Evolutionary conservation across 2,329 filamentous ascomycete genomes (phyloP), one percentile per base, ranked within the genome.

Genomic region (Pseudofabraea citricarpa): DNA sequence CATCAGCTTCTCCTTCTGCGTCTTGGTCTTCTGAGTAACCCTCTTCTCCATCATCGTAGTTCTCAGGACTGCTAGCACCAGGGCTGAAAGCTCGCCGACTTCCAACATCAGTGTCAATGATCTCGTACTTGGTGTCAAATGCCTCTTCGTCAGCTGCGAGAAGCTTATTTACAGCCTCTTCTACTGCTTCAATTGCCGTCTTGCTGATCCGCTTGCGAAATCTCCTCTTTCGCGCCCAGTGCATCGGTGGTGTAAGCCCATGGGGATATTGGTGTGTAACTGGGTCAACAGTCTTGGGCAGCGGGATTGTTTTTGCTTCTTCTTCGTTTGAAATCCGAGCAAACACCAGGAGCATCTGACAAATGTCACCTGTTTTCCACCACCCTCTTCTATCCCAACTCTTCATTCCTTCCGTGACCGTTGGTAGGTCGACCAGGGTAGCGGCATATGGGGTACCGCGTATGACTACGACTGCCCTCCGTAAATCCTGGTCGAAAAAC

Each of bases 331-430:
- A 64, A 19, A 85, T 74, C 6, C 58, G 66, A 2, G 81, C 81
- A 44, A 85, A 67, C 0, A 87, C 79, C 13, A 85, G 66, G 8
- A 87, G 70, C 81, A 88, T 86, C 61, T 87, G 83, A 49, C 79
- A 83, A n/a, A 87, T 79, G 61, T 88, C 84, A 15, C 80, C 79
- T 19, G 79, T 79, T 61, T 88, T 88, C 66, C 81, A 85, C 77
- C 81, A 87, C 13, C 78, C 75, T 49, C 81, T 79, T 56, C 77
- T 81, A 57, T 87, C 84, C 75, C 83, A 87, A 56, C 80, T 85
- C 63, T 88, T 88, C 76, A 86, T 81, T 8, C 77, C 81, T 57
- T 88, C 84, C 21, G 86, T 70, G 41, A 88, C 77, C 50, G 77
- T 83, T 1, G 84, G 84, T 12, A 88, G 61, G 54, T 88, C 84